phyloP scores from a whole-genome alignment of 306 rosid species.

The Senna siamea region DNA sequence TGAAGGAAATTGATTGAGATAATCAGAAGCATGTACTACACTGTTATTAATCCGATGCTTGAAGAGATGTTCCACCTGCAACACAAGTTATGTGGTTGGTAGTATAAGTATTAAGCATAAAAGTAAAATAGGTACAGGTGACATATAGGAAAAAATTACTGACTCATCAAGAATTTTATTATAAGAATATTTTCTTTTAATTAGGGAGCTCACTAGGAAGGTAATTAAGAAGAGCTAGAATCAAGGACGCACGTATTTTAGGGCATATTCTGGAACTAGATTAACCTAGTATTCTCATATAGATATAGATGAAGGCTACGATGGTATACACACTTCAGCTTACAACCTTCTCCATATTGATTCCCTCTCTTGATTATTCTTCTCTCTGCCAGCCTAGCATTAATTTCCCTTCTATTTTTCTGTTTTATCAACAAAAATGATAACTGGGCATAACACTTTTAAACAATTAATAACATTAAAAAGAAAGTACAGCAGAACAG shows the following conservation, averaged over 20 bases:
- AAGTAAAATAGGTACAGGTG: neutral
- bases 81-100: constrained; percentile 19
- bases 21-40: constrained; percentile 76
- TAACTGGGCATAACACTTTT: neutral
- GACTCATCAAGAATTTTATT: neutral
- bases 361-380: neutral
- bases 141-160: neutral
- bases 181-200: neutral
- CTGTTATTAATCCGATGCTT: constrained; percentile 89
- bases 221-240: neutral
- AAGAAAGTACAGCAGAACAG: neutral
- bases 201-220: neutral
- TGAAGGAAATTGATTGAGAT: constrained; percentile 90
- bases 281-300: neutral
- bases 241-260: neutral
- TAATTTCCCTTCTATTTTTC: neutral
- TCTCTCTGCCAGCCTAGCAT: neutral
- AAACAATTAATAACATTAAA: neutral
- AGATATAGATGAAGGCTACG: neutral
- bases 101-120: neutral
- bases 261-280: neutral
- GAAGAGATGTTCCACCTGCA: constrained; percentile 94
- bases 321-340: neutral
- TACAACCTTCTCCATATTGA: neutral
- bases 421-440: neutral